phyloP scores from a whole-genome alignment of 202 grass and related monocot species.

The Saccharum hybrid region DNA sequence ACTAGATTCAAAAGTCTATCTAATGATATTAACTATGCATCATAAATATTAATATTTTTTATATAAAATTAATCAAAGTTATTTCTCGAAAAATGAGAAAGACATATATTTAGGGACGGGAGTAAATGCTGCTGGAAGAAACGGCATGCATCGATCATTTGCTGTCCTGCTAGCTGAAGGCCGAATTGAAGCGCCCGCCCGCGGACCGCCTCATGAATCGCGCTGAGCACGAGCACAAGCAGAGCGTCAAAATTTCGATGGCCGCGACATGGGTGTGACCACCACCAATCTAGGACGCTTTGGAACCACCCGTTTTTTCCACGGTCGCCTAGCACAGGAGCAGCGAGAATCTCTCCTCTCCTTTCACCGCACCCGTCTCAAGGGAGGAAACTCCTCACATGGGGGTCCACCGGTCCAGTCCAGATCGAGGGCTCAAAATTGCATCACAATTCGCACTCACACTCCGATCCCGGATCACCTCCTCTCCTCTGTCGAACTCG shows the following conservation, averaged over 20 bases:
- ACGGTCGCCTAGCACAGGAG: conserved; percentile 47
- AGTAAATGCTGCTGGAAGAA: not conserved
- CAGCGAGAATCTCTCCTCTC: conserved; percentile 62
- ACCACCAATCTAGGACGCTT: conserved; percentile 37
- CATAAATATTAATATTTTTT: too few species aligned
- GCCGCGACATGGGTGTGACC: conserved; percentile 20
- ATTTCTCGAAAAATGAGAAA: too few species aligned
- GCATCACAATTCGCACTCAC: too few species aligned
- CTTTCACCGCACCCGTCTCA: conserved; percentile 64
- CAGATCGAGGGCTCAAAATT: too few species aligned
- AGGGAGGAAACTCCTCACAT: conserved; percentile 43
- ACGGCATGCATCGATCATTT: not conserved
- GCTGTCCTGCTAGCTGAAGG: not conserved
- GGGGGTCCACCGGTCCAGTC: not conserved
- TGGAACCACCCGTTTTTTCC: conserved; percentile 28
- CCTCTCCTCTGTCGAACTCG: not conserved
- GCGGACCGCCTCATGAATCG: not conserved
- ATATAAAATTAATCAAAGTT: too few species aligned
- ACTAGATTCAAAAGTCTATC: too few species aligned
- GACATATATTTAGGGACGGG: too few species aligned
- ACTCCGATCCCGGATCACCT: not conserved
- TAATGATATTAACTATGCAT: too few species aligned
- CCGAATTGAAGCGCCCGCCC: not conserved
- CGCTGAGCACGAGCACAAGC: not conserved
- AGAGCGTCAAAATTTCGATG: conserved; percentile 22